Conservation (phyloP, 176 grass and related monocot genomes). For the Guadua angustifolia region DNA sequence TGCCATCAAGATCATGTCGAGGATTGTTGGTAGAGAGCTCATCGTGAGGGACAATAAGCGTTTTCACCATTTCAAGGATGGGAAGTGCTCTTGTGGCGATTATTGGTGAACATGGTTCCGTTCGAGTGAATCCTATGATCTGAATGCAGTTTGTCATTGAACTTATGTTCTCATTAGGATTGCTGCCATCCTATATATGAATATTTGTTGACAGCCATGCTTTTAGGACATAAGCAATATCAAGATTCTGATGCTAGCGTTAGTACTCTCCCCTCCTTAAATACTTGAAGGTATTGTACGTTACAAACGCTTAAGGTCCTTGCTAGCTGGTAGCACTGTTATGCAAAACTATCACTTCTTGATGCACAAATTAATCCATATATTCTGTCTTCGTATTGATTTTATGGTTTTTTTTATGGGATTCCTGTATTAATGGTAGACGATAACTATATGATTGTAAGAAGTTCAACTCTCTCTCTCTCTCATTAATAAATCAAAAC, state of each 20-base stretch:
- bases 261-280: background rate
- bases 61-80: constrained; percentile 92
- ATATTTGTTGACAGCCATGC: constrained; percentile 35
- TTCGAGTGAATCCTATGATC: constrained; percentile 1
- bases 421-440: background rate
- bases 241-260: constrained; percentile 9
- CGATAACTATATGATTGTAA: background rate
- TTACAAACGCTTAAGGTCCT: background rate
- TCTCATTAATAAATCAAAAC: background rate
- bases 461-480: background rate
- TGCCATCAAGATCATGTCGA: constrained; percentile 93
- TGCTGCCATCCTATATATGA: constrained; percentile 24
- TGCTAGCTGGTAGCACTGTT: background rate
- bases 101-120: constrained; percentile 67
- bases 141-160: background rate
- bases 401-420: background rate
- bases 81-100: constrained; percentile 87
- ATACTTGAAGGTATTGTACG: constrained; percentile 15
- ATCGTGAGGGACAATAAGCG: constrained; percentile 91
- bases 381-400: background rate
- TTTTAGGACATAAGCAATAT: constrained; percentile 31
- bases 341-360: constrained; percentile 21
- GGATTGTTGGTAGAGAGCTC: constrained; percentile 84
- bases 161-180: constrained; percentile 4
- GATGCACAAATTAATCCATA: constrained; percentile 15